Percentiles rank a stretch among this genome's conserved stretches.
Evolutionary conservation across 495 filamentous ascomycete genomes (phyloP).

Genomic region (Xylaria acuta): DNA sequence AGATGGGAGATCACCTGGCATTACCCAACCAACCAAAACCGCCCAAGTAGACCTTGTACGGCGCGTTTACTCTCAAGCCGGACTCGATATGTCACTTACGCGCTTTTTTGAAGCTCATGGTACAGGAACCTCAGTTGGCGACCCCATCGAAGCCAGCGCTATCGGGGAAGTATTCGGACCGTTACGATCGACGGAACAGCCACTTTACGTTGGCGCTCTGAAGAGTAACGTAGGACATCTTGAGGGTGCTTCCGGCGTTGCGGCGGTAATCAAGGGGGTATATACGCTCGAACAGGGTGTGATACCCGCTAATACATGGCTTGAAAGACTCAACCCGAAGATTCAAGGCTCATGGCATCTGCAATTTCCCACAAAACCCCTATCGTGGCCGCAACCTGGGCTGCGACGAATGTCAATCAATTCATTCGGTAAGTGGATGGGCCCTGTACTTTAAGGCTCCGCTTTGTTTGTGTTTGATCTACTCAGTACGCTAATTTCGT

Average conservation of each 20-base stretch:
- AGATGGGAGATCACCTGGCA: constrained; percentile 55
- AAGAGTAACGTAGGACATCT: constrained; percentile 61
- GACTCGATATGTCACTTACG: constrained; percentile 49
- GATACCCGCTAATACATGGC: constrained; percentile 46
- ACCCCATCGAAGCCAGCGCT: constrained; percentile 58
- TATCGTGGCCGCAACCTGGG: constrained; percentile 31
- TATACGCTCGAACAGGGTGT: constrained; percentile 52
- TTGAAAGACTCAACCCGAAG: constrained; percentile 54
- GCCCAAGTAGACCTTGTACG: constrained; percentile 57
- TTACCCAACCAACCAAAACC: constrained; percentile 53
- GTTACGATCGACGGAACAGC: constrained; percentile 26
- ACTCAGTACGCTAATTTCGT: not conserved
- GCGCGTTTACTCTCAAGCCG: constrained; percentile 49
- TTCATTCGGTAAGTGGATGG: constrained; percentile 52
- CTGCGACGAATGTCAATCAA: constrained; percentile 54
- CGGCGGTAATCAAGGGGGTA: constrained; percentile 57
- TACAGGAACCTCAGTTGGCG: constrained; percentile 58
- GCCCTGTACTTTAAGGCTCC: not conserved
- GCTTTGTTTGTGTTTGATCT: not conserved
- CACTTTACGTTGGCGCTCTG: constrained; percentile 54
- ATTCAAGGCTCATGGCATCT: constrained; percentile 37
- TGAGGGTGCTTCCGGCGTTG: constrained; percentile 55
- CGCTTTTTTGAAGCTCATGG: constrained; percentile 50
- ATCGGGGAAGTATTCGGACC: constrained; percentile 43
- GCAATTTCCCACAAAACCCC: constrained; percentile 33